Base-by-base conservation (phyloP, 2,329 filamentous ascomycete species). In the Colletotrichum sp. region DNA sequence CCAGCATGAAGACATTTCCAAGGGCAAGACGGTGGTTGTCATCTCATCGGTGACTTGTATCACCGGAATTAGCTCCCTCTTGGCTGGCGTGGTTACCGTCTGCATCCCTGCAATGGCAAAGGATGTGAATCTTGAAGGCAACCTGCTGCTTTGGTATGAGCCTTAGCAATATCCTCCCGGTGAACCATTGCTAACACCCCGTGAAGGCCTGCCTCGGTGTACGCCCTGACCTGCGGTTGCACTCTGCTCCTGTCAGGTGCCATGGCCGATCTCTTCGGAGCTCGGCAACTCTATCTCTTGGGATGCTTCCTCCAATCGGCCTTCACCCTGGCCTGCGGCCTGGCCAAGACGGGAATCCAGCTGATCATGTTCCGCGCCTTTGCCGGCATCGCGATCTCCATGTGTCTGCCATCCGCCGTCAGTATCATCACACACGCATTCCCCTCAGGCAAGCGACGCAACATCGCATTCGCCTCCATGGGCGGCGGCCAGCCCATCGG, bases 381-480 rank as follows among this genome's bases (percentile, higher is more conserved):
- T 14, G 72, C 74, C 24, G 76, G 76, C 18, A 65, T 77, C 7
- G 76, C 76, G 65, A 76, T 77, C 18, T 77, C 76, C 1, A 68
- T 77, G 65, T 77, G 76, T 3, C 73, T 77, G 48, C 73, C 76
- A 2, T 76, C 76, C 6, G 74, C 76, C 39, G 73, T 76, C 8
- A 76, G 76, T 32, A 76, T 77, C 32, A 71, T 76, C 32, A 76
- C 76, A 6, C 66, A 77, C n/a, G 70, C 66, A 4, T 76, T 77
- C 14, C 64, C 69, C 12, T 43, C 69, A 6, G 76, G 76, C 21
- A 67, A 68, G 28, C 59, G 69, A 18, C 55, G 75, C 2, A 84
- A 84, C 36, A 86, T 89, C 48, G 80, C 78, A 10, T 78, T 83
- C 1, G 80, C 85, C 1, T 78, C 80, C 4, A 76, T 77, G 60